phyloP scores from a whole-genome alignment of 2,329 filamentous ascomycete species.

The Fusarium coffeatum region DNA sequence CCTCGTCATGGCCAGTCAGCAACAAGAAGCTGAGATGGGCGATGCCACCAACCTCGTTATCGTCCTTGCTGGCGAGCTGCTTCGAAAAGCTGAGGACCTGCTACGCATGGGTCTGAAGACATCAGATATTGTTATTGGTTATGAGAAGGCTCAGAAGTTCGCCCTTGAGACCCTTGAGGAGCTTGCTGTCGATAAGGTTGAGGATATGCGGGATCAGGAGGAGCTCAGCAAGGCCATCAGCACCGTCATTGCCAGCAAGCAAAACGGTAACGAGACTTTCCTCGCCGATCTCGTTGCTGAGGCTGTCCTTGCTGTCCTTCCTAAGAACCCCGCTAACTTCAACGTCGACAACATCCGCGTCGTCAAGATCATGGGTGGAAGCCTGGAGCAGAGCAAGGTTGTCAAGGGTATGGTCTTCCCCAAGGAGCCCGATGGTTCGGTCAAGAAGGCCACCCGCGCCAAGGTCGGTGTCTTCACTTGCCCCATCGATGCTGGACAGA shows the following conservation, averaged over 20 bases:
- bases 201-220: conserved; percentile 80
- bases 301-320: conserved; percentile 84
- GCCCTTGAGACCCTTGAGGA: conserved; percentile 88
- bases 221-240: conserved; percentile 95
- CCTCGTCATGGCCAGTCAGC: conserved; percentile 97
- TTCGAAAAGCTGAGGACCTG: conserved; percentile 97
- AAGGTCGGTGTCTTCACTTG: conserved; percentile 98
- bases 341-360: conserved; percentile 99
- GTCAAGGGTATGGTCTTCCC: conserved; percentile 99
- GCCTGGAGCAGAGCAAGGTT: conserved; percentile 91
- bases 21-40: conserved; percentile 99
- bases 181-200: conserved; percentile 89
- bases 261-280: conserved; percentile 91
- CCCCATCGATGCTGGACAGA: conserved; percentile 94
- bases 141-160: conserved; percentile 92
- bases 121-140: conserved; percentile 95
- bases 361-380: conserved; percentile 99
- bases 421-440: conserved; percentile 88
- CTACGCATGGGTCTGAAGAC: conserved; percentile 97
- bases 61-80: conserved; percentile 90
- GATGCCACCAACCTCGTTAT: conserved; percentile 99
- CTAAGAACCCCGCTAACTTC: conserved; percentile 95
- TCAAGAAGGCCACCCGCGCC: conserved; percentile 92
- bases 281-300: conserved; percentile 89
- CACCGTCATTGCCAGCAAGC: conserved; percentile 96